These are phyloP conservation scores for Verticillium dahliae DNA, from an alignment of 2,329 filamentous ascomycete genomes.

Conservation along the genomic window DNA sequence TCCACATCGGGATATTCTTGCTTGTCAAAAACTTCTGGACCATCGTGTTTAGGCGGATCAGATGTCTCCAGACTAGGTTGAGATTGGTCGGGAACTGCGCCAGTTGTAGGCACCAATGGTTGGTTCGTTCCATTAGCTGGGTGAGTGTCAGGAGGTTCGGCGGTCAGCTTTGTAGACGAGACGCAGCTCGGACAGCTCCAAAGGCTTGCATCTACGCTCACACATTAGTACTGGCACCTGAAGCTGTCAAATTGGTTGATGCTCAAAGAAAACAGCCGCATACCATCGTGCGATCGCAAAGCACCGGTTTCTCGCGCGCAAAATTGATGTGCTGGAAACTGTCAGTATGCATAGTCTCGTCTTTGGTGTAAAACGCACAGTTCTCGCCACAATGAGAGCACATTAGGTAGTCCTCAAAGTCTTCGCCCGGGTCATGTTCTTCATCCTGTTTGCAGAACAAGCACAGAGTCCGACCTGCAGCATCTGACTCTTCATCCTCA, in stretches of 20 bases:
- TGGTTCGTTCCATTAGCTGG: background rate
- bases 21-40: background rate
- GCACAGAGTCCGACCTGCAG: slow-evolving; percentile 36
- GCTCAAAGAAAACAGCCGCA: slow-evolving; percentile 14
- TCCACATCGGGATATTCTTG: slow-evolving; percentile 61
- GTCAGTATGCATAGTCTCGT: slow-evolving; percentile 16
- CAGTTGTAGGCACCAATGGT: background rate
- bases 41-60: background rate
- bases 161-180: background rate
- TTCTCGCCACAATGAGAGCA: slow-evolving; percentile 77
- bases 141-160: background rate
- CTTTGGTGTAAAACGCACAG: slow-evolving; percentile 51
- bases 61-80: background rate
- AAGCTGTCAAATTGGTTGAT: background rate
- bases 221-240: background rate
- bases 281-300: slow-evolving; percentile 38
- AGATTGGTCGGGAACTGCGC: background rate
- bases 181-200: slow-evolving; percentile 47
- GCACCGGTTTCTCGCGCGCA: slow-evolving; percentile 71
- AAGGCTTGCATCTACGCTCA: slow-evolving; percentile 19
- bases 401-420: slow-evolving; percentile 71
- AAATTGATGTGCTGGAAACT: slow-evolving; percentile 73
- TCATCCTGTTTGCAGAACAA: slow-evolving; percentile 81
- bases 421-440: slow-evolving; percentile 73
- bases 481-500: slow-evolving; percentile 49